Conservation (phyloP, 768 basidiomycete species). For the Suillus sp. region DNA sequence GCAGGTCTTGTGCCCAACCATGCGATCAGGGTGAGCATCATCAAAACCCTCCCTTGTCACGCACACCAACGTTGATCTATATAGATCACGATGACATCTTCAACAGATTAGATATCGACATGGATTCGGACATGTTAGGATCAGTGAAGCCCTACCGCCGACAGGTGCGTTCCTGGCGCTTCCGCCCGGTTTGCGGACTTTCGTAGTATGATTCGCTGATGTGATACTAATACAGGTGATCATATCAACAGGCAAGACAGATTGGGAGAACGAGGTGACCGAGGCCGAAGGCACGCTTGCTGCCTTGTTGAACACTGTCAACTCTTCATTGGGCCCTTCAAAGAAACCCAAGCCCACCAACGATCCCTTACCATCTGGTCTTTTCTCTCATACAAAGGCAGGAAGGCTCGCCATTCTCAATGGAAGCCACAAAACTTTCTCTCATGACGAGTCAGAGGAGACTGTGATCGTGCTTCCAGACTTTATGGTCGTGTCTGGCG, state of each 20-base stretch:
- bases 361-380: constrained; percentile 41
- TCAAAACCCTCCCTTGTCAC: constrained; percentile 32
- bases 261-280: constrained; percentile 86
- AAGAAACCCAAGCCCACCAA: constrained; percentile 16
- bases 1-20: constrained; percentile 74
- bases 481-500: constrained; percentile 78
- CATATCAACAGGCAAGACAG: constrained; percentile 86
- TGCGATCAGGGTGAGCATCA: constrained; percentile 63
- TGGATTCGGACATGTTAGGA: constrained; percentile 81
- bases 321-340: constrained; percentile 14
- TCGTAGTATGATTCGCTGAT: constrained; percentile 8
- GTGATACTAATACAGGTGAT: constrained; percentile 54
- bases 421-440: constrained; percentile 74
- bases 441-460: constrained; percentile 59
- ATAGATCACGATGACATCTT: constrained; percentile 78
- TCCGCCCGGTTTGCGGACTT: background rate
- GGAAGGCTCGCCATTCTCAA: constrained; percentile 74
- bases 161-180: constrained; percentile 50
- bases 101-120: constrained; percentile 73
- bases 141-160: constrained; percentile 82
- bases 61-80: constrained; percentile 19
- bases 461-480: constrained; percentile 92
- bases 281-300: constrained; percentile 73
- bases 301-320: constrained; percentile 43
- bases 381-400: constrained; percentile 59